These are phyloP conservation scores for Calophaca sinica DNA, from an alignment of 306 rosid genomes.

Conservation along the genomic window DNA sequence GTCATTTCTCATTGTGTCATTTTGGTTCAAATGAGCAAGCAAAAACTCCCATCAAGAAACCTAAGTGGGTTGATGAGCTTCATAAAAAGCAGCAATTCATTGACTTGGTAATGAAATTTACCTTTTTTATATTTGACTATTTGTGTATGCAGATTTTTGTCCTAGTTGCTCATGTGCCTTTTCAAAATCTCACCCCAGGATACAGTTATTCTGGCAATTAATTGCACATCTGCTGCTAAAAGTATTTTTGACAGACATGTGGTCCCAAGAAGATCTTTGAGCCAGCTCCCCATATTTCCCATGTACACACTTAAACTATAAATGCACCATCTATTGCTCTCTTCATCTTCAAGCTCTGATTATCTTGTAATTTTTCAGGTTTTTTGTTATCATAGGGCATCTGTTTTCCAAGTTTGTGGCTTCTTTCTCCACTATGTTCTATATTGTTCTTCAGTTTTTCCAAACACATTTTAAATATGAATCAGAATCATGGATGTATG, in stretches of 20 bases:
- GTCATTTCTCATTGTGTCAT: conserved; percentile 69
- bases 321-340: conserved; percentile 8
- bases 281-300: conserved; percentile 49
- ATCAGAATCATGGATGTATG: conserved; percentile 67
- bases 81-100: conserved; percentile 59
- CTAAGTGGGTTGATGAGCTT: conserved; percentile 85
- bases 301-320: conserved; percentile 52
- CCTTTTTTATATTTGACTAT: conserved; percentile 34
- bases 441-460: conserved; percentile 67
- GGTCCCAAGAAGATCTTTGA: conserved; percentile 55
- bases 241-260: conserved; percentile 53
- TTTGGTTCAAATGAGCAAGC: conserved; percentile 58
- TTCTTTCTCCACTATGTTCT: conserved; percentile 70
- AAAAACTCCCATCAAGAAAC: conserved; percentile 59
- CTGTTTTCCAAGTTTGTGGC: conserved; percentile 71
- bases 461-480: conserved; percentile 51
- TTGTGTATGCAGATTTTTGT: conserved; percentile 34
- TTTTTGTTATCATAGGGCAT: conserved; percentile 58
- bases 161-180: conserved; percentile 40
- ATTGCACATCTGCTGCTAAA: conserved; percentile 71
- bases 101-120: conserved; percentile 70
- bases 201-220: conserved; percentile 77
- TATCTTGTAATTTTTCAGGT: conserved; percentile 67
- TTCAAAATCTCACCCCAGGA: conserved; percentile 61
- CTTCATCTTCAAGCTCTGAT: conserved; percentile 47